Conservation (phyloP, 129 eudicot species). For the Cynara cardunculus region DNA sequence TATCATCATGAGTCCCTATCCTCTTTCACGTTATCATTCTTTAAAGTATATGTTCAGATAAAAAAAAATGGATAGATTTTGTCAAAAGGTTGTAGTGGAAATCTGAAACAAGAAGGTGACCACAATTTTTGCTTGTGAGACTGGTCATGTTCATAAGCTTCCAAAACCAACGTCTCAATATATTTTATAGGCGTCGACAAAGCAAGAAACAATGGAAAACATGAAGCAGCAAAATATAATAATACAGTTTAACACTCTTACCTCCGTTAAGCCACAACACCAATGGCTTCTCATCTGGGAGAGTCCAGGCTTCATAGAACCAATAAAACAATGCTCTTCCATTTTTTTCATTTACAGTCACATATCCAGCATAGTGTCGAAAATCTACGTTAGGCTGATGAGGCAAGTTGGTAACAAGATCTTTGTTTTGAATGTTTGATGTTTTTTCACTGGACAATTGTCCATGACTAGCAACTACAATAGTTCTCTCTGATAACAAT, state of each 20-base stretch:
- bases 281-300: conserved; percentile 70
- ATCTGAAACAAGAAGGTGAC: conserved; percentile 31
- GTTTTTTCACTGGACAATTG: conserved; percentile 43
- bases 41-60: conserved; percentile 14
- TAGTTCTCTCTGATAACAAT: conserved; percentile 23
- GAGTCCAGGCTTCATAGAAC: conserved; percentile 76
- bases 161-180: conserved; percentile 2
- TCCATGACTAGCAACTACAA: conserved; percentile 47
- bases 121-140: neutral
- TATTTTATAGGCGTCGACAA: neutral
- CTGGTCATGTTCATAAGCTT: neutral
- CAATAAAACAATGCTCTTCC: conserved; percentile 85
- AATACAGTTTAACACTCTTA: conserved; percentile 22
- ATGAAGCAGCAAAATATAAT: neutral
- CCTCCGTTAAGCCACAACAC: conserved; percentile 96
- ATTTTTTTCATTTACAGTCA: conserved; percentile 62
- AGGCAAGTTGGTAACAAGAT: conserved; percentile 66
- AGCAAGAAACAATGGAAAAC: neutral
- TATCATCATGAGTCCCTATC: conserved; percentile 5
- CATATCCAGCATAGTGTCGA: conserved; percentile 76
- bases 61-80: conserved; percentile 17
- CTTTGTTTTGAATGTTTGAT: conserved; percentile 28
- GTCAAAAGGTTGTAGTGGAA: conserved; percentile 22
- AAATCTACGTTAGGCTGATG: conserved; percentile 66
- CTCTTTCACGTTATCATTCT: conserved; percentile 20